These are phyloP conservation scores for Fusarium sp. DNA, from an alignment of 2,329 filamentous ascomycete genomes.

Conservation along the genomic window DNA sequence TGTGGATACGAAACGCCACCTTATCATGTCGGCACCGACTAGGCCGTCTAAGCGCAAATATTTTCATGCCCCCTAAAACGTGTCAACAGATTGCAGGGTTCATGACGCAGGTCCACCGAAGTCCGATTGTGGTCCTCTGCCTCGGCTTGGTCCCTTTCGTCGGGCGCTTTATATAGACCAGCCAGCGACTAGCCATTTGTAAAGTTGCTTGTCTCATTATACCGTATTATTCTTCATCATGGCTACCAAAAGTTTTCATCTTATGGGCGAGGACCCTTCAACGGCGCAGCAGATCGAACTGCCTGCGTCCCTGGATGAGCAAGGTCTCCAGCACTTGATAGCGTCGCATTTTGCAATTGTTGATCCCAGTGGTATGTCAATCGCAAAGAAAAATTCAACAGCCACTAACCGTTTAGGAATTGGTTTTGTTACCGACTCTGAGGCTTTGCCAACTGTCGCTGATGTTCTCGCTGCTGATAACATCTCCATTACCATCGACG, in stretches of 20 bases:
- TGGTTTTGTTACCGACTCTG: conserved; percentile 52
- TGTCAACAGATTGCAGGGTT: conserved; percentile 23
- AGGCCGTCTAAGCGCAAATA: conserved; percentile 11
- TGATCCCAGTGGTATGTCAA: conserved; percentile 52
- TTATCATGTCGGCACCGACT: conserved; percentile 4
- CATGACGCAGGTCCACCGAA: conserved; percentile 5
- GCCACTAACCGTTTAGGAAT: conserved; percentile 48
- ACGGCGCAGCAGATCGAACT: conserved; percentile 54
- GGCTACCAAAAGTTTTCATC: conserved; percentile 56
- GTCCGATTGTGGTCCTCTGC: conserved; percentile 14
- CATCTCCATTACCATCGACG: conserved; percentile 61
- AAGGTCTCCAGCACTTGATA: conserved; percentile 55
- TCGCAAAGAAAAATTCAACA: too few species aligned
- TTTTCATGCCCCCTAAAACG: conserved; percentile 21
- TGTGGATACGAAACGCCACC: conserved; percentile 9
- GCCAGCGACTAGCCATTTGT: conserved; percentile 1
- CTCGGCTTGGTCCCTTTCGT: conserved; percentile 6
- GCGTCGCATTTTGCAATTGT: conserved; percentile 59
- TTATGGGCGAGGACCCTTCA: conserved; percentile 56
- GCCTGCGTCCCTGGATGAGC: conserved; percentile 50
- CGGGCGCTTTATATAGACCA: conserved; percentile 33
- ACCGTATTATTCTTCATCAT: conserved; percentile 41
- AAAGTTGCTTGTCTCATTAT: conserved; percentile 4
- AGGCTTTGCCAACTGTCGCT: conserved; percentile 48
- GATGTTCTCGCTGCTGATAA: conserved; percentile 52